phyloP scores from a whole-genome alignment of 441 rosid genomes.

The Francoa sonchifolia region DNA sequence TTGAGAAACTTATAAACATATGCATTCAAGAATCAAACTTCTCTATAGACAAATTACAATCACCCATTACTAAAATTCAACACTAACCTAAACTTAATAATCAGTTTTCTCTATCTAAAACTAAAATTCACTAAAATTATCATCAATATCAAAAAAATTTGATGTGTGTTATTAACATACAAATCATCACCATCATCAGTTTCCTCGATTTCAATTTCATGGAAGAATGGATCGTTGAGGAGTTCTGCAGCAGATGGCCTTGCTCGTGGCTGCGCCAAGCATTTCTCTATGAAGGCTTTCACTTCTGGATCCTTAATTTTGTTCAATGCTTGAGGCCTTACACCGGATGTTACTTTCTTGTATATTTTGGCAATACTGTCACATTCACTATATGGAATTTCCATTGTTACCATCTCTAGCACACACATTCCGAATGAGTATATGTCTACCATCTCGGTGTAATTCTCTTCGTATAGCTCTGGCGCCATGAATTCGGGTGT shows the following conservation, averaged over 20 bases:
- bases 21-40: no score
- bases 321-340: slow-evolving; percentile 41
- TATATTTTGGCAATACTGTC: slow-evolving; percentile 85
- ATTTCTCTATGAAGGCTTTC: slow-evolving; percentile 39
- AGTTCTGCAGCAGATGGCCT: slow-evolving; percentile 47
- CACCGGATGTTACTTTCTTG: slow-evolving; percentile 92
- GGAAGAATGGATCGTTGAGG: slow-evolving; percentile 39
- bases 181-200: slow-evolving; percentile 11
- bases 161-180: neutral
- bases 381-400: slow-evolving; percentile 91
- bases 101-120: neutral
- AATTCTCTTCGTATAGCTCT: slow-evolving; percentile 86
- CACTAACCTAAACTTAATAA: no score
- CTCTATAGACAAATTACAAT: no score
- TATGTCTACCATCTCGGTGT: slow-evolving; percentile 82
- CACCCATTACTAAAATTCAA: no score
- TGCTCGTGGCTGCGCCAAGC: slow-evolving; percentile 34
- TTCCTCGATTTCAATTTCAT: slow-evolving; percentile 30
- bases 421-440: slow-evolving; percentile 97
- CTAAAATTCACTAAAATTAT: neutral
- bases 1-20: no score
- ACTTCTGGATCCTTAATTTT: slow-evolving; percentile 37
- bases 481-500: slow-evolving; percentile 99
- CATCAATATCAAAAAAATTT: neutral
- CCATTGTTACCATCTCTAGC: slow-evolving; percentile 89